Evolutionary conservation across 2,329 filamentous ascomycete genomes (phyloP).

Genomic region (Triangularia setosa): DNA sequence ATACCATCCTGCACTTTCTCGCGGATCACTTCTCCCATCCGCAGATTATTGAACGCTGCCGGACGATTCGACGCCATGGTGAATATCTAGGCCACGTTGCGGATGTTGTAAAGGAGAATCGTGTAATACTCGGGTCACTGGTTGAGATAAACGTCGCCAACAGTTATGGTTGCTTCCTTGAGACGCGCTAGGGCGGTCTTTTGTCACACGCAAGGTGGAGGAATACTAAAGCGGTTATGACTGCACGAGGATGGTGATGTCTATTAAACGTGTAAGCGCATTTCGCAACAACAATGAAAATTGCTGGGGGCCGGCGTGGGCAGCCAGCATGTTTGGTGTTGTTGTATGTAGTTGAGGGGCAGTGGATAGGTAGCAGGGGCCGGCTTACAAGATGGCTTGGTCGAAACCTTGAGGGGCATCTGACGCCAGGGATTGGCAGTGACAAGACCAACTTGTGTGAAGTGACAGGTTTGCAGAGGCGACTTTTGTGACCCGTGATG

Average conservation of each 20-base stretch:
- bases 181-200: background rate
- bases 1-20: conserved; percentile 99
- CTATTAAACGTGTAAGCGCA: background rate
- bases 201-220: background rate
- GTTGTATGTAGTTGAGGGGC: background rate
- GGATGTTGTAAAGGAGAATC: conserved; percentile 1
- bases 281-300: background rate
- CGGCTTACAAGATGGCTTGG: background rate
- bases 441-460: conserved; percentile 5
- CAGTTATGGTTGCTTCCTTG: background rate
- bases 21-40: conserved; percentile 98
- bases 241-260: background rate
- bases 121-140: background rate
- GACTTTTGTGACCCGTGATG: background rate
- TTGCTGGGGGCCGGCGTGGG: background rate
- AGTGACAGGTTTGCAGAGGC: background rate
- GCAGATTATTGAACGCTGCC: conserved; percentile 78
- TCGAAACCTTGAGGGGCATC: background rate
- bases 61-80: conserved; percentile 87
- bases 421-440: background rate
- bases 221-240: background rate
- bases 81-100: conserved; percentile 13
- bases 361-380: background rate
- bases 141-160: background rate
- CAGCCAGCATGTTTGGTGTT: background rate